Evolutionary conservation across 2,329 filamentous ascomycete species (phyloP).

Genomic region (Paecilomyces formosus): DNA sequence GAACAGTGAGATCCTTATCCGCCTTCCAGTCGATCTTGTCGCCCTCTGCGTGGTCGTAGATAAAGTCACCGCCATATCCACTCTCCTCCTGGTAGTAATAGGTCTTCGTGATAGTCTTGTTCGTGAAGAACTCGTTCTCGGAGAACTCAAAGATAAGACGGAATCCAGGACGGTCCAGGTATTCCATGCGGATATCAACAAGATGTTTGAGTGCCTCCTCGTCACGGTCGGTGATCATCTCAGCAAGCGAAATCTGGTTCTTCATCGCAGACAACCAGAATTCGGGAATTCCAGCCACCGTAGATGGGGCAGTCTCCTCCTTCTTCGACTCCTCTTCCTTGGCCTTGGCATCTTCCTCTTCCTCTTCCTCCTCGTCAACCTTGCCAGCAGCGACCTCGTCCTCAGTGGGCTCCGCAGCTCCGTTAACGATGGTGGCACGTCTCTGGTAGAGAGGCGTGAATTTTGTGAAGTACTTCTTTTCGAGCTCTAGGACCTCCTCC

Average conservation of each 20-base stretch:
- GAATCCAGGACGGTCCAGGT: constrained; percentile 97
- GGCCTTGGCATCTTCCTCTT: constrained; percentile 59
- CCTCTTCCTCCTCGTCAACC: constrained; percentile 66
- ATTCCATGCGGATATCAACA: constrained; percentile 96
- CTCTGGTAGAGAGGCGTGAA: constrained; percentile 97
- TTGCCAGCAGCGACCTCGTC: constrained; percentile 82
- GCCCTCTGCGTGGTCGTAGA: constrained; percentile 97
- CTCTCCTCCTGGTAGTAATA: constrained; percentile 99
- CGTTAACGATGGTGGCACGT: constrained; percentile 89
- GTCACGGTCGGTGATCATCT: constrained; percentile 98
- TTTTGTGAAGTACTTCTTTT: constrained; percentile 99
- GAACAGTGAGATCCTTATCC: constrained; percentile 86
- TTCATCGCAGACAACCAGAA: constrained; percentile 99
- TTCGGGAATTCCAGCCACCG: constrained; percentile 79
- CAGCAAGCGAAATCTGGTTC: constrained; percentile 93
- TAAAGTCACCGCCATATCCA: constrained; percentile 97
- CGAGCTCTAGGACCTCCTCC: constrained; percentile 92
- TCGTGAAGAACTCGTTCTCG: constrained; percentile 93
- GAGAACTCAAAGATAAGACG: constrained; percentile 95
- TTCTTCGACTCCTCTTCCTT: constrained; percentile 48
- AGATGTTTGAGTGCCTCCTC: constrained; percentile 87
- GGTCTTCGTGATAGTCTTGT: constrained; percentile 95
- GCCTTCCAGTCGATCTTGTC: constrained; percentile 97
- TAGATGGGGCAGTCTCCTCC: constrained; percentile 40
- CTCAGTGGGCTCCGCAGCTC: constrained; percentile 73